Base-by-base conservation (phyloP, 805 yeast species). In the Hagleromyces aurorensis region DNA sequence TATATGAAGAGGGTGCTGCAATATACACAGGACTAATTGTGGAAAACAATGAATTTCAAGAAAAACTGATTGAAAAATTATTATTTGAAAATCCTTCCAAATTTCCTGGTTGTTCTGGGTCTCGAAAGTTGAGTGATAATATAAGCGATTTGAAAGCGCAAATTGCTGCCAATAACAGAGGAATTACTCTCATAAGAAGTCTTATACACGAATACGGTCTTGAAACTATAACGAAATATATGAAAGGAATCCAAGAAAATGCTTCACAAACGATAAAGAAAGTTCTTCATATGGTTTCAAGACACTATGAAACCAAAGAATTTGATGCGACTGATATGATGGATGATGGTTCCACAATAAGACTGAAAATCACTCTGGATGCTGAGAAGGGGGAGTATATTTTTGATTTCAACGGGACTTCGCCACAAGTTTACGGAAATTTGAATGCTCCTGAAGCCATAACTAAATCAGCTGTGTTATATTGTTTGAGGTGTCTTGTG, bases 381-480 rank as follows among this genome's bases (percentile, higher is more conserved):
- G 53, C 58, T 3, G 64, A 62, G 5, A 62, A 64, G 3, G 82
- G 80, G 1, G 63, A 68, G 16, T 85, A 89, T 12, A 61, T 66
- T 10, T 84, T 87, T 56, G 96, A 89, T 55, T 89, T 89, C 48
- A 64, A 71, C 1, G 95, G 91, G 10, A 80, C 95, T 0, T 81
- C 93, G 4, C 74, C 77, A n/a, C 93, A 89, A 52, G 71, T 82
- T 27, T 80, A 82, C 52, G 94, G 93, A 16, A 89, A 89, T 53
- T 67, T 84, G 57, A 89, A 91, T 55, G 96, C 96, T 0, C 97
- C 98, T 1, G 73, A 68, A 41, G 93, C 96, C 0, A 84, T 91
- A 40, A 78, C 94, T 2, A 75, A 75, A 48, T 81, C 94, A 16
- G 96, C 96, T 1, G 77, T 89, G 33, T 68, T 89, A 23, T 89